A percentile compares a stretch with the other conserved stretches of the same genome.
These are phyloP conservation scores for Penicillium paradoxum DNA, from an alignment of 495 filamentous ascomycete species.

Conservation along the genomic window DNA sequence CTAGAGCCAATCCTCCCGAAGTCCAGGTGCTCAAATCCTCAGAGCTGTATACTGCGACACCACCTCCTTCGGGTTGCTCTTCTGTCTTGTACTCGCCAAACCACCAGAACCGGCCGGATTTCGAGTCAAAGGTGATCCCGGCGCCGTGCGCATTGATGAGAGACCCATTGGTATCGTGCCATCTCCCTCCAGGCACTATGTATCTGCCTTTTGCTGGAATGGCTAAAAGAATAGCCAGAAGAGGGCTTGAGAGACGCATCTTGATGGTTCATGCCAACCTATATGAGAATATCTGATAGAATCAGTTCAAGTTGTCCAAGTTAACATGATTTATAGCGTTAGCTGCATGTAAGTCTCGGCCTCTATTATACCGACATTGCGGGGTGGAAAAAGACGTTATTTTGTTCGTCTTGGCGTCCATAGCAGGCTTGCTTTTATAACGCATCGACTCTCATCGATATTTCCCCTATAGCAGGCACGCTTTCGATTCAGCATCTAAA, in stretches of 20 bases:
- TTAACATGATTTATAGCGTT: background rate
- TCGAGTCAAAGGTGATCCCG: slow-evolving; percentile 18
- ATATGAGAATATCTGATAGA: background rate
- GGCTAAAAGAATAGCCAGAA: background rate
- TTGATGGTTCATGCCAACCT: background rate
- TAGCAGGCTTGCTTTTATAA: background rate
- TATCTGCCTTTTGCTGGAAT: slow-evolving; percentile 14
- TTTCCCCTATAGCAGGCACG: too few relatives aligned
- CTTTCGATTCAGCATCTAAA: too few relatives aligned
- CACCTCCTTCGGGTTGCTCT: slow-evolving; percentile 21
- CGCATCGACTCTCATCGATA: background rate
- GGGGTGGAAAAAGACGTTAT: background rate
- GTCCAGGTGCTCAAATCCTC: slow-evolving; percentile 22
- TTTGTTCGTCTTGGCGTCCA: background rate
- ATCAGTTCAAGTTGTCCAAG: background rate
- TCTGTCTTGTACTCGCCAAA: slow-evolving; percentile 27
- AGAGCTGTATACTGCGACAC: slow-evolving; percentile 24
- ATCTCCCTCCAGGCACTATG: slow-evolving; percentile 24
- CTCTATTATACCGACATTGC: slow-evolving; percentile 3
- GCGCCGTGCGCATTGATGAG: slow-evolving; percentile 23
- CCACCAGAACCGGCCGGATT: slow-evolving; percentile 23
- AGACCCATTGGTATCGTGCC: slow-evolving; percentile 21
- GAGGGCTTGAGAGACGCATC: background rate
- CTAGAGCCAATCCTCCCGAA: slow-evolving; percentile 17
- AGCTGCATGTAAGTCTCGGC: background rate